Conservation (phyloP, 2,329 filamentous ascomycete species). For the Fusarium paranaense region DNA sequence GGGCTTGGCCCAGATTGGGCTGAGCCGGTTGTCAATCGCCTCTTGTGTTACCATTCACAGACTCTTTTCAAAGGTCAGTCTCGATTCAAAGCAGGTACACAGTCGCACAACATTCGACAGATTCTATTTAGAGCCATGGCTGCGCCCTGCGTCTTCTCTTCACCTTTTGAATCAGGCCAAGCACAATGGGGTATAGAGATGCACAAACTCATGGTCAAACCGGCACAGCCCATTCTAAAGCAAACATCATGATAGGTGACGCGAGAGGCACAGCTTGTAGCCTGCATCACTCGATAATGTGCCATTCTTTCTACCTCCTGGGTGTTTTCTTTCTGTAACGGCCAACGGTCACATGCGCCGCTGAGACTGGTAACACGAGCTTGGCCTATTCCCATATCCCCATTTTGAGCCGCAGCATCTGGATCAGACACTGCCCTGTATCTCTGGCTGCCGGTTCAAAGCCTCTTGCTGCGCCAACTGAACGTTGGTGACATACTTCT, state of each 20-base stretch:
- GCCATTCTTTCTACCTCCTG: not conserved
- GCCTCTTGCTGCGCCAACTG: slow-evolving; percentile 3
- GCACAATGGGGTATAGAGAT: not conserved
- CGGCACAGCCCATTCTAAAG: not conserved
- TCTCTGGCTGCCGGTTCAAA: not conserved
- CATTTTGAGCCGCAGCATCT: not conserved
- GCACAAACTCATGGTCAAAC: not conserved
- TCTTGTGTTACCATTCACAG: not conserved
- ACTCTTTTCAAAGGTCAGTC: not conserved
- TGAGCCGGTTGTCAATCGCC: not conserved
- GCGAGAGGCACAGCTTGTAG: not conserved
- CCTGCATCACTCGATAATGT: not conserved
- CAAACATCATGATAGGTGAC: not conserved
- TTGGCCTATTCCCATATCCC: not conserved
- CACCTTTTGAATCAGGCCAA: not conserved
- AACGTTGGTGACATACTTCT: slow-evolving; percentile 24
- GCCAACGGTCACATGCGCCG: not conserved
- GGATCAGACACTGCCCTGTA: not conserved
- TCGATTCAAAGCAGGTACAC: not conserved
- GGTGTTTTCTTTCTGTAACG: not conserved
- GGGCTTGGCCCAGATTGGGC: not conserved
- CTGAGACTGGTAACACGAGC: not conserved
- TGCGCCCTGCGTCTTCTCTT: not conserved
- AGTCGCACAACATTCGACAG: not conserved
- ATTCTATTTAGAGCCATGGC: not conserved